A percentile compares a stretch with the other conserved stretches of the same genome.
phyloP scores from a whole-genome alignment of 352 stramenopile genomes.

The Pythium dissimile region DNA sequence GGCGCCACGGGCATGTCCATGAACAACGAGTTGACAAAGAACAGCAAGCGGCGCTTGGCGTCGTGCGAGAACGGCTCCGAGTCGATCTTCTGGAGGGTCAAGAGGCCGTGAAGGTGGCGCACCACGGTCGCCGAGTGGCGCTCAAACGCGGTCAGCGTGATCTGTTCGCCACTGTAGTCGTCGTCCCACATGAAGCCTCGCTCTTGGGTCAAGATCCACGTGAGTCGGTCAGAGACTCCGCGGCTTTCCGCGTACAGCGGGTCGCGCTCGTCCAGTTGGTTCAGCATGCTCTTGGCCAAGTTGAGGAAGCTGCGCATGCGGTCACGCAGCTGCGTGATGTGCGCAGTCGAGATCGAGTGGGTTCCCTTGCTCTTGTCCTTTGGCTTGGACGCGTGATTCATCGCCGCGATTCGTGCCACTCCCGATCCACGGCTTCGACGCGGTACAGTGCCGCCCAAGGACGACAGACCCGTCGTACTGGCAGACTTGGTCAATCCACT shows the following conservation, averaged over 20 bases:
- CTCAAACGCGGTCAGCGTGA: slow-evolving; percentile 88
- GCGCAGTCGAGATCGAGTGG: slow-evolving; percentile 72
- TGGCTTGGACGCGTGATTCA: slow-evolving; percentile 73
- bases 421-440: slow-evolving; percentile 77
- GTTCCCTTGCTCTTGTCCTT: slow-evolving; percentile 50
- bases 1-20: slow-evolving; percentile 99
- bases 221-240: slow-evolving; percentile 93
- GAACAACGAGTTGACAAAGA: slow-evolving; percentile 99
- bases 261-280: slow-evolving; percentile 71
- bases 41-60: slow-evolving; percentile 93
- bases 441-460: slow-evolving; percentile 65
- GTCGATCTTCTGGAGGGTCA: slow-evolving; percentile 96
- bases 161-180: slow-evolving; percentile 94
- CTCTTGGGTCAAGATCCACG: slow-evolving; percentile 95
- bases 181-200: slow-evolving; percentile 99
- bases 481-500: slow-evolving; percentile 82
- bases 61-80: slow-evolving; percentile 97
- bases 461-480: slow-evolving; percentile 83
- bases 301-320: slow-evolving; percentile 94
- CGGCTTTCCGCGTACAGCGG: slow-evolving; percentile 82
- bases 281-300: slow-evolving; percentile 87
- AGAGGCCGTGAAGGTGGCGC: slow-evolving; percentile 90
- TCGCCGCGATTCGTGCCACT: slow-evolving; percentile 75
- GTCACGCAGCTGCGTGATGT: slow-evolving; percentile 93
- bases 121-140: slow-evolving; percentile 75